Evolutionary conservation across 2,329 filamentous ascomycete species (phyloP).

Genomic region (Dendrostoma leiphaemia): DNA sequence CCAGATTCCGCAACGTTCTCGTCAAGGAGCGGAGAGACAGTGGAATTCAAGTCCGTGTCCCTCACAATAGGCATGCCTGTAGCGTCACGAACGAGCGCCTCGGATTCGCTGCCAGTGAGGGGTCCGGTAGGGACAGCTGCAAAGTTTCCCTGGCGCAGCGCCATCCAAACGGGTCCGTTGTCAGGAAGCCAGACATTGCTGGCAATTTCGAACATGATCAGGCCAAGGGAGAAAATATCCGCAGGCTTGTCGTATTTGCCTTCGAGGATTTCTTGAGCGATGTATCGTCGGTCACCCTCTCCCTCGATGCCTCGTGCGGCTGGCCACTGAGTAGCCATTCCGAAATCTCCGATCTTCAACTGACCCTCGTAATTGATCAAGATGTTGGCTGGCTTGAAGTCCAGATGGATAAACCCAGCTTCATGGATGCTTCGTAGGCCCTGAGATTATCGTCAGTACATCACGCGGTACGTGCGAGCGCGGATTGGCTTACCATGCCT

Average conservation of each 20-base stretch:
- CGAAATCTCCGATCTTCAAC: constrained; percentile 85
- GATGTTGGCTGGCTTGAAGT: constrained; percentile 83
- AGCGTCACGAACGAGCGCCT: constrained; percentile 69
- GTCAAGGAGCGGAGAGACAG: constrained; percentile 13
- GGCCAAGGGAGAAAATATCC: constrained; percentile 89
- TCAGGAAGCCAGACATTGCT: constrained; percentile 92
- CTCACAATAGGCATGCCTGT: constrained; percentile 64
- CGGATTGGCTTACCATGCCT: constrained; percentile 61
- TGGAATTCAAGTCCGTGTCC: constrained; percentile 20
- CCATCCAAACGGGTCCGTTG: constrained; percentile 88
- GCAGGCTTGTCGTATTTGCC: constrained; percentile 87
- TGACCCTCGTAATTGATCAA: constrained; percentile 78
- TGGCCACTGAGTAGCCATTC: constrained; percentile 76
- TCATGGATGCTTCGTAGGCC: constrained; percentile 89
- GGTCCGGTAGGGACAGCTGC: constrained; percentile 72
- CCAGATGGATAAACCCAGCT: constrained; percentile 79
- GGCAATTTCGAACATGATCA: constrained; percentile 93
- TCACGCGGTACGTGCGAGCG: background rate
- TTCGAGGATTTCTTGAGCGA: constrained; percentile 86
- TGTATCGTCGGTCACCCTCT: constrained; percentile 95
- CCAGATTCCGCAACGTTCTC: constrained; percentile 6
- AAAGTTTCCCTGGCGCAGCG: constrained; percentile 83
- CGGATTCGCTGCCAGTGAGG: constrained; percentile 78
- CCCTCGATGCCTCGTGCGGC: constrained; percentile 75
- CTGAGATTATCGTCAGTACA: constrained; percentile 44